Percentiles rank a stretch among this genome's conserved stretches.
These are phyloP conservation scores for Dryas octopetala DNA, from an alignment of 306 rosid species.

Conservation along the genomic window DNA sequence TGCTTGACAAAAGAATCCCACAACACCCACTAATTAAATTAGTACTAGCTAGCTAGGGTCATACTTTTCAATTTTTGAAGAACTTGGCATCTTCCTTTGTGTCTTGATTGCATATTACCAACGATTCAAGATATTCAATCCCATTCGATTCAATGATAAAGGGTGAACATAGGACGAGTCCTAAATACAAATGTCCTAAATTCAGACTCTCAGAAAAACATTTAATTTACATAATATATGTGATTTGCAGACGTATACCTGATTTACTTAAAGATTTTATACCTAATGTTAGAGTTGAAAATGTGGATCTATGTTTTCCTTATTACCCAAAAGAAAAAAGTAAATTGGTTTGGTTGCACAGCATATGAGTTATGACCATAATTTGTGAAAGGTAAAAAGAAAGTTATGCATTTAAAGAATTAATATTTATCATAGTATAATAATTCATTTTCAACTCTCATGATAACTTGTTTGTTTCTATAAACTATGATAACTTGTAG, in stretches of 20 bases:
- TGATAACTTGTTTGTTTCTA: conserved; percentile 12
- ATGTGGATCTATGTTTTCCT: too few relatives aligned
- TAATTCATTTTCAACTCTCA: background rate
- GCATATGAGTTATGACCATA: background rate
- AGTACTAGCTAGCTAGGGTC: background rate
- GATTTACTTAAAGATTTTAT: too few relatives aligned
- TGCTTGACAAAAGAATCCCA: background rate
- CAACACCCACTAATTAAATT: conserved; percentile 2
- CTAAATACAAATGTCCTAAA: too few relatives aligned
- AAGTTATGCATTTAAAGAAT: background rate
- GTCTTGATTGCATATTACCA: background rate
- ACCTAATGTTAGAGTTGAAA: too few relatives aligned
- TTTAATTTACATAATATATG: too few relatives aligned
- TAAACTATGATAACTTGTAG: conserved; percentile 35
- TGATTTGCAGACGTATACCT: too few relatives aligned
- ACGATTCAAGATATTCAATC: too few relatives aligned
- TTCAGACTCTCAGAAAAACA: too few relatives aligned
- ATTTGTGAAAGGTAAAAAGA: background rate
- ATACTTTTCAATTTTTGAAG: background rate
- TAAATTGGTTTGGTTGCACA: background rate
- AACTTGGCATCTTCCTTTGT: background rate
- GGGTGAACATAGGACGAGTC: too few relatives aligned
- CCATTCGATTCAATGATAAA: too few relatives aligned
- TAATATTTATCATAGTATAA: background rate
- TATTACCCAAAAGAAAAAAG: background rate